Base-by-base conservation (phyloP, 140 eudicot genomes). In the Cichorium intybus region DNA sequence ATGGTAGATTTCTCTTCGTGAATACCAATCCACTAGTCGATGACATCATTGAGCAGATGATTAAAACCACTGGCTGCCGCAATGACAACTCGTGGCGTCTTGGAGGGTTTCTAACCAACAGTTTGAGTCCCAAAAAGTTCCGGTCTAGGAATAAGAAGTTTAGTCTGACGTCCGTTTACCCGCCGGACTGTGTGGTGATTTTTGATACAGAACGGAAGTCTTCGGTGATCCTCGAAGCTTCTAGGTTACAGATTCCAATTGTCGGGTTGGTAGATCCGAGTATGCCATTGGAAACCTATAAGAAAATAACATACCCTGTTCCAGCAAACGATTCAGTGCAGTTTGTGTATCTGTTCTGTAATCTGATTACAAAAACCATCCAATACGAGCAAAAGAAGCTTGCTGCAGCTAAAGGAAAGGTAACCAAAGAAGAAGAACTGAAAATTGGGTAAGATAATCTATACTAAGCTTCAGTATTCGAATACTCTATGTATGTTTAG, bases 341-440 rank as follows among this genome's bases (percentile, higher is more conserved):
- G 78, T 92, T 92, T 85, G 95, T 85, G 75, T 92, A 88, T 66
- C 46, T 88, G 83, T 88, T 92, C 34, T 92, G 96, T 73, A 92
- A 92, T 83, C 47, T 92, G 88, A 92, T 92, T 66, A 85, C 99
- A 0, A 92, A 88, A 64, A 92, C 99, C 1, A 74, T 92, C 11
- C 81, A 88, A 52, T 69, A 69, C 6, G 95, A 88, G 83, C 77
- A 81, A 60, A 83, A 81, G 80, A 81, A 67, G 75, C 66, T 72
- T 33, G 70, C 53, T 24, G 64, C 70, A 1, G 31, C 62, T 55
- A 57, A 64, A 31, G 79, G 56, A 39, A 54, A 69, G 64, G 70
- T 54, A 6, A 75, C 21, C 10, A 41, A 73, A 60, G 60, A 58
- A 41, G 82, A 65, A 27, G 78, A 28, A 20, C 16, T 15, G 5